Base-by-base conservation (phyloP, 164 flowering plant species). In the Saururus chinensis region DNA sequence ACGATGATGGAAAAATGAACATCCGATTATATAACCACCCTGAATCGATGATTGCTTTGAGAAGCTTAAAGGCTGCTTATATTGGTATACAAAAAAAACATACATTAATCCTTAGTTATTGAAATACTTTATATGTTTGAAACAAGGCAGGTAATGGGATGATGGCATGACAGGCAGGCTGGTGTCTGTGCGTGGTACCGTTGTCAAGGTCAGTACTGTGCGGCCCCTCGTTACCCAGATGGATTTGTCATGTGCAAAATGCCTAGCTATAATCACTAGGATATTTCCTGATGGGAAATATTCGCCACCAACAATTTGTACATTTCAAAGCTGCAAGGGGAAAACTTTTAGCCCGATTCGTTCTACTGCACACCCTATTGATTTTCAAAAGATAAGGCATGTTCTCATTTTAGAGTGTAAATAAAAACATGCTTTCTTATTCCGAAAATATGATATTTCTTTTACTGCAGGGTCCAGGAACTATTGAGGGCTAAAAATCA, bases 321-420 rank as follows among this genome's bases (percentile, higher is more conserved):
- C 53, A 35, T 64, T 80, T 37, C 71, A 74, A 69, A 87, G 93
- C 37, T 91, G 97, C 82, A 95, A 83, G 80, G 82, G 93, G 75
- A 83, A 78, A 74, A 83, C 73, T 26, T 95, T 95, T 61, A 68
- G 42, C 61, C 93, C 96, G 21, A 74, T 85, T 60, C 82, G 95
- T 66, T 79, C 88, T 64, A 79, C 89, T 64, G 97, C 96, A 49
- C 76, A 48, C 57, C 68, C 81, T 30, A 79, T 91, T 59, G 99
- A 95, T 76, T 91, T 91, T 76, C 99, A 91, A 71, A 95, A 87
- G 71, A 87, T 89, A 76, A 88, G 99, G 97, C 76, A 74, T 45
- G 75, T n/a, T 59, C 21, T 4, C 21, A 4, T 45, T 45, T 45
- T n/a, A 13, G 49, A 2, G 49, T 45, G 14, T 8, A 13, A 2